Evolutionary conservation across 768 basidiomycete genomes (phyloP).

Genomic region (Termitomyces sp.): DNA sequence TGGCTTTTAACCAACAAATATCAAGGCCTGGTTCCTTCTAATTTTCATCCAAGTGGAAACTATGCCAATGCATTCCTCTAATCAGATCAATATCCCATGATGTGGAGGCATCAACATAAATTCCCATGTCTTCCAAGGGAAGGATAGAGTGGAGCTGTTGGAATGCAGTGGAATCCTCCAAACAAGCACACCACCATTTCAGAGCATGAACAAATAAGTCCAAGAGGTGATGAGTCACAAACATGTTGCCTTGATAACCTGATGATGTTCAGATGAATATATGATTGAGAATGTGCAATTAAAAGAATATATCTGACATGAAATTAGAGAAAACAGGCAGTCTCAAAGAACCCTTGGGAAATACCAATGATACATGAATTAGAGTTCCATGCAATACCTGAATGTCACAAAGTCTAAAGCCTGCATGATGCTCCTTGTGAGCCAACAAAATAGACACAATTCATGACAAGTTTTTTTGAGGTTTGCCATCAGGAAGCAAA

Average conservation of each 20-base stretch:
- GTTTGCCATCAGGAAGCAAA: rapidly evolving
- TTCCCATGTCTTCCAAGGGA: not conserved
- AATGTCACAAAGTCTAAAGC: not conserved
- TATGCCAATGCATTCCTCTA: not conserved
- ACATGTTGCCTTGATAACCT: slow-evolving; percentile 16
- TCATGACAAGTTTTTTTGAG: not conserved
- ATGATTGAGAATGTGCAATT: too few relatives aligned
- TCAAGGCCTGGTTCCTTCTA: not conserved
- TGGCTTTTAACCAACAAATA: not conserved
- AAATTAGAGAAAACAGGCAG: not conserved
- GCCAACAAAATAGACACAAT: not conserved
- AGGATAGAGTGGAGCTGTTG: not conserved
- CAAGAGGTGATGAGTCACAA: slow-evolving; percentile 11
- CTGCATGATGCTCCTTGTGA: not conserved
- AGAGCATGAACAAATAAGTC: slow-evolving; percentile 18
- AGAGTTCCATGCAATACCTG: not conserved
- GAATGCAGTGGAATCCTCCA: not conserved
- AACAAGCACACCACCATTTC: slow-evolving; percentile 22
- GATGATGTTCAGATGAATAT: too few relatives aligned
- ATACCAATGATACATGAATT: not conserved
- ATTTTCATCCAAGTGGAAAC: not conserved
- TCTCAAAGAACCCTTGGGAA: not conserved
- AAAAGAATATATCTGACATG: not conserved
- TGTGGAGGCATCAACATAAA: not conserved
- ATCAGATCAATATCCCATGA: not conserved